These are phyloP conservation scores for Tolypocladium endophyticum DNA, from an alignment of 2,329 filamentous ascomycete species.

Conservation along the genomic window DNA sequence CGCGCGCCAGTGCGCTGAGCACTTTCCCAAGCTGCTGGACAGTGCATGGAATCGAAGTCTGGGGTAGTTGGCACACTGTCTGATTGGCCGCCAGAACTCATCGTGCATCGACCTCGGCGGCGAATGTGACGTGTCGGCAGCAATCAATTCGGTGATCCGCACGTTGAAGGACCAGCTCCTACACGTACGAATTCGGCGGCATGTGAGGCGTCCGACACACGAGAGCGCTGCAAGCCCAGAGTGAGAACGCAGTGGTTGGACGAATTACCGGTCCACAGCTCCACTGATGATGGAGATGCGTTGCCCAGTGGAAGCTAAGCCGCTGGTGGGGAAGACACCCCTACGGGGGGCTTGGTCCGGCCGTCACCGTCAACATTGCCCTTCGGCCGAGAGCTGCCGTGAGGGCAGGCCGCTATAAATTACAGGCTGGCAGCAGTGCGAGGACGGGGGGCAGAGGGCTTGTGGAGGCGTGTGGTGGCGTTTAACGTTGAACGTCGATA, in stretches of 20 bases:
- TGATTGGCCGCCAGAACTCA: neutral
- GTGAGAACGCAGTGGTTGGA: neutral
- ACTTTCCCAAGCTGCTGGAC: neutral
- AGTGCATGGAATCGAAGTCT: neutral
- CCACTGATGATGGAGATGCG: neutral
- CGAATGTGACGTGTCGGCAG: neutral
- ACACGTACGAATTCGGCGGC: too few relatives aligned
- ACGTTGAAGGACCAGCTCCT: too few relatives aligned
- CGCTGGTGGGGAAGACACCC: neutral
- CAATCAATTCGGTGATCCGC: neutral
- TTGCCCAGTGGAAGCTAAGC: neutral
- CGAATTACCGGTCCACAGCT: neutral
- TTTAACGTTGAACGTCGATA: too few relatives aligned
- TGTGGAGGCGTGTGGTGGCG: neutral
- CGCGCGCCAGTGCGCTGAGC: neutral
- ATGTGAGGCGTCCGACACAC: neutral
- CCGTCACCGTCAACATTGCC: neutral
- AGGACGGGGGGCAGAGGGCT: too few relatives aligned
- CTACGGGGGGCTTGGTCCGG: neutral
- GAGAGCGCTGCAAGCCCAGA: neutral
- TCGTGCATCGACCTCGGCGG: neutral
- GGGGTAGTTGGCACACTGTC: neutral
- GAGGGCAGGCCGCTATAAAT: too few relatives aligned
- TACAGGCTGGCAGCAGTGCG: neutral
- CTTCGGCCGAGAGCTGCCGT: neutral